Evolutionary conservation across 139 green algal species (phyloP), one percentile per base, ranked within the genome.

Genomic region (Chlorella sp.): DNA sequence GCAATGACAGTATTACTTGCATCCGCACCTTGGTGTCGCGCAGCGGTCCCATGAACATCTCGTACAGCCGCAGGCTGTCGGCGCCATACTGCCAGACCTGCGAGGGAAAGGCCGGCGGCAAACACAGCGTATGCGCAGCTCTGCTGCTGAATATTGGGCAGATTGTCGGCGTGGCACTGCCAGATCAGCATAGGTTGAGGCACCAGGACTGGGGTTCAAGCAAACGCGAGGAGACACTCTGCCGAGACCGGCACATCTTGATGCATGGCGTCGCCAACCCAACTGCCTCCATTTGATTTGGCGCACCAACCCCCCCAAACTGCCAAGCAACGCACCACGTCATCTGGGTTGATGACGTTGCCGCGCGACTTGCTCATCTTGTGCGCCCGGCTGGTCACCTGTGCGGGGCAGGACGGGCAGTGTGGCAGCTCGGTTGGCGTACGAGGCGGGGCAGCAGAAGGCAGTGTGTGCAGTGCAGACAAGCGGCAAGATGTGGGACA

Each of bases 41-140:
- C 75, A 99, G 92, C 24, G 97, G 97, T 11, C 97, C 97, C 96
- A 99, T 99, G 89, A 99, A 99, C 97, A 99, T 99, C 88, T 99
- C 97, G 83, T 99, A 99, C 69, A 99, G 94, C 22, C 97, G 91
- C 88, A 99, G 89, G 48, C 89, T 96, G 93, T 99, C 97, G 1
- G 95, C 97, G n/a, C 97, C 97, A 90, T 96, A 99, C 75, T 89
- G 43, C 3, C 32, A 54, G 13, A 60, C 51, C 51, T 60, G 16
- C 51, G 16, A 16, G 51, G 51, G 13, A 60, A 24, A 54, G 46
- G 46, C 46, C 11, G 11, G 46, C 8, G 46, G 46, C 46, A 54
- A 17, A 11, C 7, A 11, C 46, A 54, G 8, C 7, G 46, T 11
- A 54, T 7, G 8, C 7, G 8, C 46, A 54, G 11, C 7, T 54